These are phyloP conservation scores for Coemansia sp. DNA, from an alignment of 192 early-diverging fungal species.

Conservation along the genomic window DNA sequence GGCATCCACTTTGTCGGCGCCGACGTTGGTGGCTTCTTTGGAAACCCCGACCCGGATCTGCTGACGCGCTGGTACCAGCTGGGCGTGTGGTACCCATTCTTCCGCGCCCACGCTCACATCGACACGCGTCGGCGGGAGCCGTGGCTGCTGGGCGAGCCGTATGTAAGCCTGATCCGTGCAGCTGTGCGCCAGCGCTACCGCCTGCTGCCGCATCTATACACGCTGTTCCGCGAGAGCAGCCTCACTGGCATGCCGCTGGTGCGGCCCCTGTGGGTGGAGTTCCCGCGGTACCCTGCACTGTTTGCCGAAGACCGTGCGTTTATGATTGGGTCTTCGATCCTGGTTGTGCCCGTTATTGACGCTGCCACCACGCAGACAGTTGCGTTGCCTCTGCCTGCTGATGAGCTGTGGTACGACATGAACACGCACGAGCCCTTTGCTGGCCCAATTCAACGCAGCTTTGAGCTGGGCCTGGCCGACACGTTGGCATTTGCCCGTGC, in stretches of 20 bases:
- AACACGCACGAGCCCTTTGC: slow-evolving; percentile 42
- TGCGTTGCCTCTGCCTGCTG: slow-evolving; percentile 70
- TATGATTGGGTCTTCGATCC: slow-evolving; percentile 81
- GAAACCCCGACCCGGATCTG: slow-evolving; percentile 86
- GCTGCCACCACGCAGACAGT: slow-evolving; percentile 36
- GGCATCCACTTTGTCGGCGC: slow-evolving; percentile 93
- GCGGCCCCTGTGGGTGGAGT: slow-evolving; percentile 85
- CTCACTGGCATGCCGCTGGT: slow-evolving; percentile 78
- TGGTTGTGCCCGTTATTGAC: slow-evolving; percentile 70
- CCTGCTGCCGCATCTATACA: slow-evolving; percentile 90
- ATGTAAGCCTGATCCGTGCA: slow-evolving; percentile 71
- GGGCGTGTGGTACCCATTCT: slow-evolving; percentile 93
- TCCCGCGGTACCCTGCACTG: slow-evolving; percentile 73
- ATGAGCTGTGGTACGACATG: slow-evolving; percentile 62
- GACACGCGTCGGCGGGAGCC: slow-evolving; percentile 97
- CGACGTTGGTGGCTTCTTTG: slow-evolving; percentile 98
- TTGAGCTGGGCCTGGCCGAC: slow-evolving; percentile 61
- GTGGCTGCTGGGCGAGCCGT: slow-evolving; percentile 89
- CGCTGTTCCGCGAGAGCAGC: slow-evolving; percentile 79
- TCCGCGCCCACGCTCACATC: slow-evolving; percentile 96
- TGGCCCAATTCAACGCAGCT: slow-evolving; percentile 55
- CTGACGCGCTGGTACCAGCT: slow-evolving; percentile 97
- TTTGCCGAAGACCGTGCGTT: slow-evolving; percentile 85
- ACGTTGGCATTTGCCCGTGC: slow-evolving; percentile 88
- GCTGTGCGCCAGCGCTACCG: slow-evolving; percentile 82